phyloP scores from a whole-genome alignment of 1,284 basidiomycete genomes.

The Inonotus hispidus region DNA sequence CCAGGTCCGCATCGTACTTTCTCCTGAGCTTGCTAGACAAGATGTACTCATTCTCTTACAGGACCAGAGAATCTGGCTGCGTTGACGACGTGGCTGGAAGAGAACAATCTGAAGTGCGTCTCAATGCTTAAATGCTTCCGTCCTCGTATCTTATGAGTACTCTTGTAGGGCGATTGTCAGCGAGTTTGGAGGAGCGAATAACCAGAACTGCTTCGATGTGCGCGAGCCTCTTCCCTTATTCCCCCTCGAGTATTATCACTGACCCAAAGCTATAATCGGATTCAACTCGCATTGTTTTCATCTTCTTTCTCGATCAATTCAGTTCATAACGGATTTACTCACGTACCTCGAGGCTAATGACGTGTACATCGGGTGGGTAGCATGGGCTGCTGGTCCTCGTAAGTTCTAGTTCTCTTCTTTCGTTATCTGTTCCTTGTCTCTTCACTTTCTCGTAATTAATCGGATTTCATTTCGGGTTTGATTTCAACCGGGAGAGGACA shows the following conservation, averaged over 20 bases:
- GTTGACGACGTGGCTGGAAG: slow-evolving; percentile 38
- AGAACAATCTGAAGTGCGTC: slow-evolving; percentile 38
- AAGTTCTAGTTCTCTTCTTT: slow-evolving; percentile 19
- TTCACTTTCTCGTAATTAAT: neutral
- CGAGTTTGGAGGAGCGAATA: slow-evolving; percentile 41
- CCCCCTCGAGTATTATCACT: neutral
- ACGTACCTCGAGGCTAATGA: slow-evolving; percentile 37
- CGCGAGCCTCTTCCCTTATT: neutral
- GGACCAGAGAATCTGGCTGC: slow-evolving; percentile 36
- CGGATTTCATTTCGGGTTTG: neutral
- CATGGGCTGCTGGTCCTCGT: slow-evolving; percentile 46
- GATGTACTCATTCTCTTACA: neutral
- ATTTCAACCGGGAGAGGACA: neutral
- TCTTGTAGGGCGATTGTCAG: slow-evolving; percentile 35
- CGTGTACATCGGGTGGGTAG: slow-evolving; percentile 42
- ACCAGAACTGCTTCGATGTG: slow-evolving; percentile 35
- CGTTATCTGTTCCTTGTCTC: neutral
- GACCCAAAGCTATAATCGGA: neutral
- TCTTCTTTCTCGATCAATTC: neutral
- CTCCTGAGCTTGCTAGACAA: neutral
- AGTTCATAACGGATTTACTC: slow-evolving; percentile 33
- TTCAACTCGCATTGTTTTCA: neutral
- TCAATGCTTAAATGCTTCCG: neutral
- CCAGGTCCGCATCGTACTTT: slow-evolving; percentile 24
- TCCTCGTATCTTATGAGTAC: neutral